phyloP scores from a whole-genome alignment of 805 yeast genomes.

The Candida sonorensis region DNA sequence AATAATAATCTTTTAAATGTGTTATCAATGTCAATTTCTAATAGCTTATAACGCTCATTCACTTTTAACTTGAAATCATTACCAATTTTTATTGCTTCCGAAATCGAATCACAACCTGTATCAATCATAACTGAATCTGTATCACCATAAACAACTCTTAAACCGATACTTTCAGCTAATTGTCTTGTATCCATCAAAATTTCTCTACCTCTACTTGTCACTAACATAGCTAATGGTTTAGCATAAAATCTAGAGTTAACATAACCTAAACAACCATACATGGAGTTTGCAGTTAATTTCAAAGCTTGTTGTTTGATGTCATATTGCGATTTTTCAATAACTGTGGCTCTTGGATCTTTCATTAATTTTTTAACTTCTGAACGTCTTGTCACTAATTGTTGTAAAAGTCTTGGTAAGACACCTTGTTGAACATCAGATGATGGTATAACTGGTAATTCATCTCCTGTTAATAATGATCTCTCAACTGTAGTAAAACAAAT shows the following conservation, averaged over 20 bases:
- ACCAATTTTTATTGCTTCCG: constrained; percentile 78
- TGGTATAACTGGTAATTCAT: constrained; percentile 67
- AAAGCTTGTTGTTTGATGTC: constrained; percentile 95
- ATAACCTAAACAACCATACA: constrained; percentile 98
- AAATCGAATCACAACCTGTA: constrained; percentile 63
- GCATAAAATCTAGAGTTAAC: constrained; percentile 91
- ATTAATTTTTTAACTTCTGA: constrained; percentile 83
- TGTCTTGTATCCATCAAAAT: constrained; percentile 89
- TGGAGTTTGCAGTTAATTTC: constrained; percentile 96
- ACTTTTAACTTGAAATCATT: constrained; percentile 77
- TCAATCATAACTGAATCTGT: constrained; percentile 99
- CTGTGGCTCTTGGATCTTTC: constrained; percentile 62
- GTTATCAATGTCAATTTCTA: constrained; percentile 94
- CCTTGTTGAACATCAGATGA: constrained; percentile 55
- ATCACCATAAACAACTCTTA: constrained; percentile 93
- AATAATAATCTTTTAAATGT: constrained; percentile 77
- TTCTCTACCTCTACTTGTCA: constrained; percentile 93
- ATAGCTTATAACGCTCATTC: constrained; percentile 76
- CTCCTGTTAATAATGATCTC: constrained; percentile 43
- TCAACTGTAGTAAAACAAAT: constrained; percentile 95
- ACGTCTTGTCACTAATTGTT: constrained; percentile 83
- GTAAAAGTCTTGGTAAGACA: constrained; percentile 77
- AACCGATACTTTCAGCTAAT: constrained; percentile 76
- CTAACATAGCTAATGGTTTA: constrained; percentile 90
- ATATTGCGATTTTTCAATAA: constrained; percentile 69